phyloP scores from a whole-genome alignment of 1,284 basidiomycete species.

The Cronartium quercuum region DNA sequence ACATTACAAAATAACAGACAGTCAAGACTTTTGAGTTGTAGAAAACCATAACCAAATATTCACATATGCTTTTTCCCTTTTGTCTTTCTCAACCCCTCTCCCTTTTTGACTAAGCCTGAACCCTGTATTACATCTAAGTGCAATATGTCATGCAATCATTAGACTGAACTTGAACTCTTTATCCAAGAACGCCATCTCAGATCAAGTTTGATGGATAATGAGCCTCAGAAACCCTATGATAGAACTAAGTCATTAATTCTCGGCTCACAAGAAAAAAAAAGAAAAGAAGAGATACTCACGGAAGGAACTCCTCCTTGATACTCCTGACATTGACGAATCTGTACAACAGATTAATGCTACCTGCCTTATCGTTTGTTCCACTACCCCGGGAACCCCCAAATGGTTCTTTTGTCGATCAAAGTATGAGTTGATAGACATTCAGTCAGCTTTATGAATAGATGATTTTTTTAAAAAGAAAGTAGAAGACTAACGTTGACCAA shows the following conservation, averaged over 20 bases:
- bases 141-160: neutral
- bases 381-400: slow-evolving; percentile 89
- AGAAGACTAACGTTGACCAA: slow-evolving; percentile 42
- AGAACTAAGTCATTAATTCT: neutral
- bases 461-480: neutral
- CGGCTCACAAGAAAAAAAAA: neutral
- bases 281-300: slow-evolving; percentile 33
- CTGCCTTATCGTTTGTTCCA: slow-evolving; percentile 98
- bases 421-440: neutral
- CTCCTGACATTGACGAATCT: slow-evolving; percentile 75
- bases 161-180: neutral
- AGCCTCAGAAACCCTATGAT: slow-evolving; percentile 61
- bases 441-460: neutral
- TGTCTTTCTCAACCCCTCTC: too few relatives aligned
- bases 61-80: too few relatives aligned
- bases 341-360: slow-evolving; percentile 82
- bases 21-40: too few relatives aligned
- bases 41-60: too few relatives aligned
- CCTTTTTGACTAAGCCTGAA: too few relatives aligned
- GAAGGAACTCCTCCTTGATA: slow-evolving; percentile 91
- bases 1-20: too few relatives aligned
- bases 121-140: too few relatives aligned
- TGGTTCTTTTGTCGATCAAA: slow-evolving; percentile 55
- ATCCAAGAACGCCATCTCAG: neutral
- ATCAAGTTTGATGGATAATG: slow-evolving; percentile 75